phyloP scores from a whole-genome alignment of 305 asterid genomes.

The Fraxinus sp. region DNA sequence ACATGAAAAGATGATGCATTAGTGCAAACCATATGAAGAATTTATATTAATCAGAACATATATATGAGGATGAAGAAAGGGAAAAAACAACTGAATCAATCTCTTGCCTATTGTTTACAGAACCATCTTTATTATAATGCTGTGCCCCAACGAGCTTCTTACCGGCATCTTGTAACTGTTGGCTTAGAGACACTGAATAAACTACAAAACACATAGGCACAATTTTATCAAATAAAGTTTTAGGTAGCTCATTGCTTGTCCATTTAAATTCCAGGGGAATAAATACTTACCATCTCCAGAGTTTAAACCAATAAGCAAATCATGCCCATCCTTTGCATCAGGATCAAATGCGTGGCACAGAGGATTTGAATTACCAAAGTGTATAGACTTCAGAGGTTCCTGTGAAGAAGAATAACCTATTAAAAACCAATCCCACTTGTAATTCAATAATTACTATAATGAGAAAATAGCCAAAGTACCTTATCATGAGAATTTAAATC shows the following conservation, averaged over 20 bases:
- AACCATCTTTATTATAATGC: constrained; percentile 95
- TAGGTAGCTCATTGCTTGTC: not conserved
- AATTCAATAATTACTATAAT: not conserved
- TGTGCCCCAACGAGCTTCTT: constrained; percentile 93
- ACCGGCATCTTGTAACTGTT: constrained; percentile 34
- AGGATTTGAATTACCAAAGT: constrained; percentile 29
- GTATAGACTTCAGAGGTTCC: constrained; percentile 32
- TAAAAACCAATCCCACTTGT: constrained; percentile 33
- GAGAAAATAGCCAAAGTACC: constrained; percentile 46
- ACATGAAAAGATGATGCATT: not conserved
- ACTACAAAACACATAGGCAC: constrained; percentile 23
- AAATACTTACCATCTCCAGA: constrained; percentile 81
- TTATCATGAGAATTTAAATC: constrained; percentile 76
- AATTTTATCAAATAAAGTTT: constrained; percentile 18
- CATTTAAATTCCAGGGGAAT: constrained; percentile 13
- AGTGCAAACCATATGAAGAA: not conserved
- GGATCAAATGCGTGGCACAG: constrained; percentile 94
- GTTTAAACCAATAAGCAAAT: constrained; percentile 86
- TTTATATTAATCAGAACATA: not conserved
- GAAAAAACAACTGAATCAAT: constrained; percentile 5
- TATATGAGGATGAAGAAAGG: not conserved
- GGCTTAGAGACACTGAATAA: constrained; percentile 33
- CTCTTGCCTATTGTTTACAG: constrained; percentile 76
- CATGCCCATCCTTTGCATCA: constrained; percentile 95
- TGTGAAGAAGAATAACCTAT: constrained; percentile 44